A percentile compares a stretch with the other conserved stretches of the same genome.
Conservation (phyloP, 2,329 filamentous ascomycete species). For the Ophiostoma piceae region DNA sequence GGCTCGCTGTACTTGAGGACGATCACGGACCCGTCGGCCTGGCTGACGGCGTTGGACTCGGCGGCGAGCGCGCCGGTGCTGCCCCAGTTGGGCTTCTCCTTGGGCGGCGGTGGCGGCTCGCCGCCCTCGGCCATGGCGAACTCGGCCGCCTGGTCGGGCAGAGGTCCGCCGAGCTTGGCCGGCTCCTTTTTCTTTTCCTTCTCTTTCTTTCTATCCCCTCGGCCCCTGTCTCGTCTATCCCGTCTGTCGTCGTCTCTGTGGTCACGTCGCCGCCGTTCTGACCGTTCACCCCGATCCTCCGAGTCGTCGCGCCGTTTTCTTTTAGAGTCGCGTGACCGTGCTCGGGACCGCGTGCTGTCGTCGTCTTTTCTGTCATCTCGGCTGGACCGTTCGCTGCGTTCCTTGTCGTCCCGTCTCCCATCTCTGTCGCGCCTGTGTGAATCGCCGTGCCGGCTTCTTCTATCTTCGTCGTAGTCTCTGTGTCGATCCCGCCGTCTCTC, state of each 20-base stretch:
- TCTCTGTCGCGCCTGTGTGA: slow-evolving; percentile 20
- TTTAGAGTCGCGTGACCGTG: slow-evolving; percentile 15
- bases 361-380: neutral
- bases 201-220: neutral
- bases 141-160: slow-evolving; percentile 56
- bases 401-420: slow-evolving; percentile 14
- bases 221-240: neutral
- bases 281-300: neutral
- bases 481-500: slow-evolving; percentile 28
- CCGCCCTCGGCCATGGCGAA: slow-evolving; percentile 49
- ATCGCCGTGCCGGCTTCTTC: neutral
- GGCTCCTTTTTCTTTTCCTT: neutral
- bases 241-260: neutral
- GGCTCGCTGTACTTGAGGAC: slow-evolving; percentile 96
- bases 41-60: slow-evolving; percentile 70
- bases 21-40: slow-evolving; percentile 67
- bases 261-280: slow-evolving; percentile 15
- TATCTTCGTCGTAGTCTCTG: slow-evolving; percentile 20
- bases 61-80: slow-evolving; percentile 78
- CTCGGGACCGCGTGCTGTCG: slow-evolving; percentile 16
- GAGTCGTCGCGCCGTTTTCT: slow-evolving; percentile 15
- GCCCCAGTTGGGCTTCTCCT: slow-evolving; percentile 84
- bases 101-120: slow-evolving; percentile 46
- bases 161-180: slow-evolving; percentile 38
- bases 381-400: neutral